These are phyloP conservation scores for Blyttiomyces sp. DNA, from an alignment of 371 early-diverging fungal species.

Conservation along the genomic window DNA sequence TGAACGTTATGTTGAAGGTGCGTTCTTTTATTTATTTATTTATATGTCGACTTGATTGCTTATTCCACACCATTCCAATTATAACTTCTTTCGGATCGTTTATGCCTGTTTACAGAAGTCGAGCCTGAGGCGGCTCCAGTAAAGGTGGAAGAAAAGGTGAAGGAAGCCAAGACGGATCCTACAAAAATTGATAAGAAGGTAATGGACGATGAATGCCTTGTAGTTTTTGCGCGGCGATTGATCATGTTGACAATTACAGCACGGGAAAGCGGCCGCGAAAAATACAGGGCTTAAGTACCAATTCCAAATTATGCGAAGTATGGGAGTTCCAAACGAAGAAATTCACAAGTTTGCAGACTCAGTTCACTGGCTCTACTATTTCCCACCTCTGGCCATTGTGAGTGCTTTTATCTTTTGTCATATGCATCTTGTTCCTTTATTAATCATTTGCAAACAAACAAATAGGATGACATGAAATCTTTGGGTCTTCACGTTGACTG, in stretches of 20 bases:
- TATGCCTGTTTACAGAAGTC: conserved; percentile 4
- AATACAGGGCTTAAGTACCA: conserved; percentile 83
- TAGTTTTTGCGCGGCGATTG: not conserved
- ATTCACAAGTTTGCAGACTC: conserved; percentile 96
- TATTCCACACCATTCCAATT: not conserved
- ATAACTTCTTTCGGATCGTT: not conserved
- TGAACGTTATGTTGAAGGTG: conserved; percentile 49
- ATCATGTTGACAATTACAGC: conserved; percentile 27
- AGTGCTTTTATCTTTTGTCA: conserved; percentile 21
- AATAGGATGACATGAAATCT: conserved; percentile 70
- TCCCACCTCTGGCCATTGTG: conserved; percentile 86
- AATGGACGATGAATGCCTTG: not conserved
- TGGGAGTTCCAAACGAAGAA: conserved; percentile 87
- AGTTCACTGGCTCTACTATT: conserved; percentile 93
- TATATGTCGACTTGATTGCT: not conserved
- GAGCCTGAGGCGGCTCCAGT: conserved; percentile 38
- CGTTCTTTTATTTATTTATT: not conserved
- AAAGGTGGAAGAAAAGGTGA: conserved; percentile 44
- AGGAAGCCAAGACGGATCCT: conserved; percentile 33
- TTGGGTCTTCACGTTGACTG: conserved; percentile 96
- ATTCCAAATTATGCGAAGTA: conserved; percentile 92
- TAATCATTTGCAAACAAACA: not conserved
- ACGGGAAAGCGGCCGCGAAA: conserved; percentile 89
- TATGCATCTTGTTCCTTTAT: not conserved
- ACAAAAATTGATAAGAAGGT: conserved; percentile 66